These are phyloP conservation scores for Pyronema omphalodes DNA, from an alignment of 495 filamentous ascomycete genomes.

Conservation along the genomic window DNA sequence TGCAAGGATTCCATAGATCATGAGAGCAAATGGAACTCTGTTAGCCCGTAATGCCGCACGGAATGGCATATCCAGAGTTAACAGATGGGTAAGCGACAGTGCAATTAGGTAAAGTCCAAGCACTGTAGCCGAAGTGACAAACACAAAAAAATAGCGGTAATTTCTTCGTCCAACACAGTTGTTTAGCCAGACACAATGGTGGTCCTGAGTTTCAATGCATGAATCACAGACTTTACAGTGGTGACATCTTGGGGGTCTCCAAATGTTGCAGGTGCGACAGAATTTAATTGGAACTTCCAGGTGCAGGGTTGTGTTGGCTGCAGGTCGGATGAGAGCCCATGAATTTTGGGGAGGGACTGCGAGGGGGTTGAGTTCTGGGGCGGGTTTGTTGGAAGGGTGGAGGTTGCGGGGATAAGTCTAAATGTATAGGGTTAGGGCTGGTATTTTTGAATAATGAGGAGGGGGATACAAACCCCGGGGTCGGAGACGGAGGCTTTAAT, in stretches of 20 bases:
- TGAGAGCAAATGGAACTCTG: slow-evolving; percentile 72
- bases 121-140: slow-evolving; percentile 58
- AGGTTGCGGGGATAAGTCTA: slow-evolving; percentile 23
- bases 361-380: slow-evolving; percentile 56
- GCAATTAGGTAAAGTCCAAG: slow-evolving; percentile 57
- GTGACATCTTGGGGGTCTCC: slow-evolving; percentile 86
- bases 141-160: slow-evolving; percentile 93
- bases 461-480: slow-evolving; percentile 53
- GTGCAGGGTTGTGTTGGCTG: slow-evolving; percentile 33
- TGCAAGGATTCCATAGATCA: slow-evolving; percentile 59
- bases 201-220: slow-evolving; percentile 92
- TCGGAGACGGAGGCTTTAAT: slow-evolving; percentile 79
- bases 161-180: slow-evolving; percentile 95
- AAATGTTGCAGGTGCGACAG: slow-evolving; percentile 90
- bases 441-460: neutral
- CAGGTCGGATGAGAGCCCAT: slow-evolving; percentile 75
- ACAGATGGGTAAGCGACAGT: slow-evolving; percentile 58
- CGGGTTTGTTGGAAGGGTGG: slow-evolving; percentile 40
- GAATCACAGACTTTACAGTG: slow-evolving; percentile 95
- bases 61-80: slow-evolving; percentile 43
- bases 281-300: slow-evolving; percentile 98
- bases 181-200: slow-evolving; percentile 98
- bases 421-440: neutral
- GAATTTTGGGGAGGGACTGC: slow-evolving; percentile 70
- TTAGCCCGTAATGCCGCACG: slow-evolving; percentile 35